phyloP scores from a whole-genome alignment of 1,284 basidiomycete species.

The Moesziomyces sp. region DNA sequence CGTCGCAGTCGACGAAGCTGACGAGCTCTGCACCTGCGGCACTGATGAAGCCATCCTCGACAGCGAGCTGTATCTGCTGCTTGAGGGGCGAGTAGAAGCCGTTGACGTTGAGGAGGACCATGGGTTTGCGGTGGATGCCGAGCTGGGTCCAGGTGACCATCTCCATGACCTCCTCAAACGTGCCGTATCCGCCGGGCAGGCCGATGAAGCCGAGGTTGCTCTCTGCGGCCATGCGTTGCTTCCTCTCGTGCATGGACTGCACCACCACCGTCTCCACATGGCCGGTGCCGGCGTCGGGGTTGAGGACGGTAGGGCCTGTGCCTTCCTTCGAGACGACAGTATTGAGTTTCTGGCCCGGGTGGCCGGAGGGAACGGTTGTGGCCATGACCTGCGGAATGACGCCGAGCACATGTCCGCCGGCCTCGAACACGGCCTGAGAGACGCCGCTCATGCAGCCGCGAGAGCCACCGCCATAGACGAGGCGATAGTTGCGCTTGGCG shows the following conservation, averaged over 20 bases:
- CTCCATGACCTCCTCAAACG: constrained; percentile 89
- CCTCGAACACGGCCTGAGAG: constrained; percentile 76
- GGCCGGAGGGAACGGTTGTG: constrained; percentile 33
- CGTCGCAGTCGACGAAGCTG: constrained; percentile 73
- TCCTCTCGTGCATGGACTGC: constrained; percentile 89
- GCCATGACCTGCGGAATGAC: constrained; percentile 82
- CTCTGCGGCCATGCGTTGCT: constrained; percentile 84
- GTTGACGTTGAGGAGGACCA: constrained; percentile 83
- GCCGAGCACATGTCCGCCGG: constrained; percentile 81
- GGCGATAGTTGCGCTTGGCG: constrained; percentile 74
- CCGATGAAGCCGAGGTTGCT: constrained; percentile 80
- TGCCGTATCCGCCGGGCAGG: constrained; percentile 89
- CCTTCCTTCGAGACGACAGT: constrained; percentile 48
- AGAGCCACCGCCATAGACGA: constrained; percentile 88
- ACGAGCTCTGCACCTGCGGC: constrained; percentile 43
- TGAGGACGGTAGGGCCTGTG: constrained; percentile 62
- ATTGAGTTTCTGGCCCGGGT: constrained; percentile 42
- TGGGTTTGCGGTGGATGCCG: constrained; percentile 86
- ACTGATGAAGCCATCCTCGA: constrained; percentile 76
- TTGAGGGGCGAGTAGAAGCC: constrained; percentile 83
- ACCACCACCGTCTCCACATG: constrained; percentile 69
- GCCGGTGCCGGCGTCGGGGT: constrained; percentile 21
- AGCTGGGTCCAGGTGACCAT: constrained; percentile 91
- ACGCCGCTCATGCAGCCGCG: constrained; percentile 88
- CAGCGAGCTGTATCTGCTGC: constrained; percentile 76